Evolutionary conservation across 2,329 filamentous ascomycete genomes (phyloP), one percentile per base, ranked within the genome.

Genomic region (Colletotrichum sp.): DNA sequence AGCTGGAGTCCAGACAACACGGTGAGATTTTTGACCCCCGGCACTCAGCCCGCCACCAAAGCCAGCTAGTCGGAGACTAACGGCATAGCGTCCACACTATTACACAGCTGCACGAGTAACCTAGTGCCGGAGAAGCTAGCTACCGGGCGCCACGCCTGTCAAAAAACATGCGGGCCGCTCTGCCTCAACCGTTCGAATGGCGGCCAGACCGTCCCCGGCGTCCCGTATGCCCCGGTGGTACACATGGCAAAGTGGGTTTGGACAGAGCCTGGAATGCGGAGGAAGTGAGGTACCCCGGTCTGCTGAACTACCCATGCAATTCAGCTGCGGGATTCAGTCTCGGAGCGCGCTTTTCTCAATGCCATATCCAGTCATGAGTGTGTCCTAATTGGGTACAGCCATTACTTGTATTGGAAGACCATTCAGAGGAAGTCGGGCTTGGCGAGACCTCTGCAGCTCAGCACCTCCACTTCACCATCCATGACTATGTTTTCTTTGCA

Each of bases 1-100:
- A 1, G 0, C 13, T 36, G 0, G 13, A 36, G 6, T 3, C 13
- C 1, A 36, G 34, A 36, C 34, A 36, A n/a, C n/a, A n/a, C n/a
- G n/a, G n/a, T n/a, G n/a, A n/a, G n/a, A n/a, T n/a, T n/a, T n/a
- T n/a, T n/a, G n/a, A n/a, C n/a, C n/a, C 34, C 36, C 36, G 36
- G 36, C 36, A 43, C 36, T 43, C 36, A 43, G 8, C 36, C 36
- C 36, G 16, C 36, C 36, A 43, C 36, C 36, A 6, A 43, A 43
- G 36, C 16, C 36, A 43, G 36, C 36, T 43, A 43, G 36, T 43
- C 36, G 36, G 36, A 18, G 8, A 43, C 8, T 43, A 43, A 43
- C 36, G 36, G 36, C 36, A 43, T 43, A 43, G 36, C 8, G 36
- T 0, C 8, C 36, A 9, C 36, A 43, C 36, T 43, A 43, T 43